Evolutionary conservation across 129 eudicot species (phyloP), one percentile per base, ranked within the genome.

Genomic region (Silybum marianum): DNA sequence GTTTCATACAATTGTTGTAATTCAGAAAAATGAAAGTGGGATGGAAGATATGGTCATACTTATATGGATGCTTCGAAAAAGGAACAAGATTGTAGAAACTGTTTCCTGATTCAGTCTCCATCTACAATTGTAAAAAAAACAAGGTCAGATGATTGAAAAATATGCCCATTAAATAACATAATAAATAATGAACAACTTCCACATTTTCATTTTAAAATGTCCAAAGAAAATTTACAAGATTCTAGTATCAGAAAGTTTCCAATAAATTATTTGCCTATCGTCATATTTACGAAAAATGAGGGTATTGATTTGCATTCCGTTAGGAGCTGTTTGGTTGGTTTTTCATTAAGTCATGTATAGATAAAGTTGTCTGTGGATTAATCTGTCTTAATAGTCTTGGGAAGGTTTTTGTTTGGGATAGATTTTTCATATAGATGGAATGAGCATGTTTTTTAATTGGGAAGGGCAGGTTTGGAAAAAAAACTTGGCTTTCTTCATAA

Each of bases 1-100:
- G n/a, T 28, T 12, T 16, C 22, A 74, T 7, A 3, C 30, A 14
- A 10, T 21, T 23, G 6, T 19, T n/a, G 68, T 32, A 19, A 34
- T 38, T 60, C 25, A 39, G 7, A 5, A 34, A 25, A 84, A 76
- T 14, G 10, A 30, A 38, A 75, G 14, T 26, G 38, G 9, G 62
- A 78, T 39, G 18, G 67, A 63, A 82, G 78, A 74, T 19, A 18
- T 66, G 3, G 74, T 70, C 87, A 1, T 92, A 92, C 97, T 88
- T 86, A 78, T 90, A 95, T 38, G 98, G 98, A 85, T 90, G 74
- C 86, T 88, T 92, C 21, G 98, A 84, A 84, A 95, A 90, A 39
- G 96, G 96, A 78, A 95, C 80, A 40, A 93, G 90, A 79, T 86
- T 88, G 84, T 79, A 60, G 76, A 91, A 89, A 81, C 89, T 88